Conservation (phyloP, 2,329 filamentous ascomycete genomes). For the Exophiala sideris region DNA sequence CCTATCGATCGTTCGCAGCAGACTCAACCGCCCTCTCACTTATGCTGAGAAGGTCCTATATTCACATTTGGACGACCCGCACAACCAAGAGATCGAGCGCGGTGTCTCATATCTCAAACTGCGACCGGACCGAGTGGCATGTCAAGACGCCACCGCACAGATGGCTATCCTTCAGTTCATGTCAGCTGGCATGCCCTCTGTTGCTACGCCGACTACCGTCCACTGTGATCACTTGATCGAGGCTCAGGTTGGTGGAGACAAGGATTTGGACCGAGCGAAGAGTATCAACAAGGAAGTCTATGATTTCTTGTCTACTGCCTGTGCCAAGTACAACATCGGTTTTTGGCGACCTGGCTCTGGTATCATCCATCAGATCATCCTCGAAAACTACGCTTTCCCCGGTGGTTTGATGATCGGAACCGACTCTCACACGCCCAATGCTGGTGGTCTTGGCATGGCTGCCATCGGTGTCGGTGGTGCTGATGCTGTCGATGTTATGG, state of each 20-base stretch:
- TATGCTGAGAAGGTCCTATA: slow-evolving; percentile 99
- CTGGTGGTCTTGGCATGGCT: slow-evolving; percentile 79
- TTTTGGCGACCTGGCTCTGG: slow-evolving; percentile 99
- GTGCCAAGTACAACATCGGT: slow-evolving; percentile 99
- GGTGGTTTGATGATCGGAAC: slow-evolving; percentile 97
- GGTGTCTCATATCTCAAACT: slow-evolving; percentile 95
- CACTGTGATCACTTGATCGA: slow-evolving; percentile 99
- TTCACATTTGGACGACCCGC: slow-evolving; percentile 95
- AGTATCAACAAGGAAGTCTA: slow-evolving; percentile 99
- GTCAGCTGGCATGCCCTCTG: slow-evolving; percentile 93
- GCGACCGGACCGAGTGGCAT: slow-evolving; percentile 94
- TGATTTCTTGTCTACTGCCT: slow-evolving; percentile 89
- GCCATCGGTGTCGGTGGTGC: slow-evolving; percentile 97
- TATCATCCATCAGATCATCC: slow-evolving; percentile 98
- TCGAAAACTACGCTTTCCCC: slow-evolving; percentile 99
- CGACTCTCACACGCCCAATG: slow-evolving; percentile 96
- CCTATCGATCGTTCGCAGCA: slow-evolving; percentile 79
- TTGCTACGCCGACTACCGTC: slow-evolving; percentile 90
- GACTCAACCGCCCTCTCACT: slow-evolving; percentile 89
- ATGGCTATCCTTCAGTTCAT: slow-evolving; percentile 99
- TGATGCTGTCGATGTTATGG: slow-evolving; percentile 98
- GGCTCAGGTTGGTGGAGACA: slow-evolving; percentile 85
- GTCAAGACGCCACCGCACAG: slow-evolving; percentile 98
- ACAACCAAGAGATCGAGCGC: slow-evolving; percentile 93
- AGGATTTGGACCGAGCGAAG: slow-evolving; percentile 88